phyloP scores from a whole-genome alignment of 2,329 filamentous ascomycete species.

The Aspergillus puulaauensis region DNA sequence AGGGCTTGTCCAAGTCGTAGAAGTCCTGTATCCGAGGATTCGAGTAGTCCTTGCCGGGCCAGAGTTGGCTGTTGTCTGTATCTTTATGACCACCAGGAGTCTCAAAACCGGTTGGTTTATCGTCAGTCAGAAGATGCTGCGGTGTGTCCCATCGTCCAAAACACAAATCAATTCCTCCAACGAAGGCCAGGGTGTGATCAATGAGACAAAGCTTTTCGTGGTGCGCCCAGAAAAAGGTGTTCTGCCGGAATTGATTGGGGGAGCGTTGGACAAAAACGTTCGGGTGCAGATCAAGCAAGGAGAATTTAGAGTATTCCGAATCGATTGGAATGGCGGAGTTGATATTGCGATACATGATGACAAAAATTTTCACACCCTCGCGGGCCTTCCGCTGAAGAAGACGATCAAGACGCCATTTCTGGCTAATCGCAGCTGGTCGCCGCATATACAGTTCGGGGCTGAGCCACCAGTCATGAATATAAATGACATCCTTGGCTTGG shows the following conservation, averaged over 20 bases:
- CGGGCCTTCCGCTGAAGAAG: constrained; percentile 89
- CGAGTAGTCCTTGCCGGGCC: constrained; percentile 97
- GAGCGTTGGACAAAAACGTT: constrained; percentile 96
- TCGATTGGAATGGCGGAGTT: constrained; percentile 97
- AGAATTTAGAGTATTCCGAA: constrained; percentile 97
- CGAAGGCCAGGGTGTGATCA: constrained; percentile 92
- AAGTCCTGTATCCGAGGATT: constrained; percentile 96
- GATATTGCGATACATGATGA: constrained; percentile 97
- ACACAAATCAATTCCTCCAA: constrained; percentile 93
- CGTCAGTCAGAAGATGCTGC: constrained; percentile 85
- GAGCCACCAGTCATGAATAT: constrained; percentile 99
- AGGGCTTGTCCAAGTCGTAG: constrained; percentile 86
- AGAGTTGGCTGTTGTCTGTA: constrained; percentile 88
- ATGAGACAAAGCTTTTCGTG: constrained; percentile 98
- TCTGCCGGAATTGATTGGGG: constrained; percentile 96
- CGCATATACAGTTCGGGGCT: constrained; percentile 95
- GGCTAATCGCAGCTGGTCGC: constrained; percentile 88
- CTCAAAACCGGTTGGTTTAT: constrained; percentile 94
- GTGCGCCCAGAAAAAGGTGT: constrained; percentile 99
- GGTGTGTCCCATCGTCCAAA: constrained; percentile 98
- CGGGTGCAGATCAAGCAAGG: constrained; percentile 87
- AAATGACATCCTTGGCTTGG: constrained; percentile 96
- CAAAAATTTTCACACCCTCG: constrained; percentile 95
- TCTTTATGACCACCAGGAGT: constrained; percentile 73
- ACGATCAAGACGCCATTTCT: constrained; percentile 95